These are phyloP conservation scores for Pseudogymnoascus verrucosus DNA, from an alignment of 2,329 filamentous ascomycete genomes.

Conservation along the genomic window DNA sequence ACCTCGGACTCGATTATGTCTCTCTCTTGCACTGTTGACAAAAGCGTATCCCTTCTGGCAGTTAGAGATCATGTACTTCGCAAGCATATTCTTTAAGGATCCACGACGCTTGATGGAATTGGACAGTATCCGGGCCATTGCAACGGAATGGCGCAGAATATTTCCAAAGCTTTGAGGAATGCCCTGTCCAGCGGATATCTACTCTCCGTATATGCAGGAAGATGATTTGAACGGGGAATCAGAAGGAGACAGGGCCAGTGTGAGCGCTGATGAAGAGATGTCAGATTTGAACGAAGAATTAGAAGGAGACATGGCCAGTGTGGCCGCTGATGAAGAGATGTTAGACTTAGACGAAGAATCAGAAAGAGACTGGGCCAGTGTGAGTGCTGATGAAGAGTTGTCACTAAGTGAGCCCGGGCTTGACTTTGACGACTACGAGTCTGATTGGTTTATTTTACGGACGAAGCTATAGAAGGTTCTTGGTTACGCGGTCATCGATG, in stretches of 20 bases:
- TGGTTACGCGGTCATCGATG: background rate
- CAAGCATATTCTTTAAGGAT: slow-evolving; percentile 6
- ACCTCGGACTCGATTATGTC: no score
- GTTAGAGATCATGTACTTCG: no score
- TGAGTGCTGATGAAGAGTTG: background rate
- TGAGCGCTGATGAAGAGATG: background rate
- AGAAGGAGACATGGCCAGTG: background rate
- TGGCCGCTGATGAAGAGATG: background rate
- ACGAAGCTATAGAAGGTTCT: background rate
- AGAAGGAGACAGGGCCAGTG: background rate
- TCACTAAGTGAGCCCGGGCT: background rate
- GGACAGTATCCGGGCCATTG: slow-evolving; percentile 9
- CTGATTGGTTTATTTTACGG: background rate
- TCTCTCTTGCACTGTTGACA: no score
- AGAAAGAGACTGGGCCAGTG: background rate
- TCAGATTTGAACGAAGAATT: background rate
- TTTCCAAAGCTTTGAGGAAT: slow-evolving; percentile 12
- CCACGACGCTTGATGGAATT: slow-evolving; percentile 11
- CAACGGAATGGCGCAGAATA: slow-evolving; percentile 8
- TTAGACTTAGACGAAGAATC: background rate
- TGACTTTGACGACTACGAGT: background rate
- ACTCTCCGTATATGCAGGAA: slow-evolving; percentile 8
- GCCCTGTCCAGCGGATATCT: slow-evolving; percentile 12
- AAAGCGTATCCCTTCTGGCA: no score
- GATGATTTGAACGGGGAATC: background rate